phyloP scores from a whole-genome alignment of 106 monocot species.

The Alisma plantagoaquatica region DNA sequence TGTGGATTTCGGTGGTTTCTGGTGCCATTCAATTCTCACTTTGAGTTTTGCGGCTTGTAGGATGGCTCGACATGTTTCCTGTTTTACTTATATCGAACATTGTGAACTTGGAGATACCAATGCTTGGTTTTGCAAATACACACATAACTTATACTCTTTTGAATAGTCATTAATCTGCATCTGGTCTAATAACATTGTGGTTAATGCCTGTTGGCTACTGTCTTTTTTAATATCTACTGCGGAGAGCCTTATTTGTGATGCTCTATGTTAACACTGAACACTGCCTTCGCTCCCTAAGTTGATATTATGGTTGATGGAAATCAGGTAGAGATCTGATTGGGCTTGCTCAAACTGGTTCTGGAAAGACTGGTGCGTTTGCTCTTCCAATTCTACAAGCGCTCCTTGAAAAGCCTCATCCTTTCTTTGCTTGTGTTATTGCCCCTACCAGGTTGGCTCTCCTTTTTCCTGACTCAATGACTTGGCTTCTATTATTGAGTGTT shows the following conservation, averaged over 20 bases:
- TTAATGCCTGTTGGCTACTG: no score
- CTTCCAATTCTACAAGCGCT: conserved; percentile 79
- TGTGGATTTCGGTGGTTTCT: neutral
- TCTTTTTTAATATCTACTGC: no score
- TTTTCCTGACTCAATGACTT: neutral
- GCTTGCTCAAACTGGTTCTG: conserved; percentile 77
- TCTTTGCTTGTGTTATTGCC: conserved; percentile 75
- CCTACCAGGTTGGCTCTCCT: conserved; percentile 54
- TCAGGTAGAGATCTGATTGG: conserved; percentile 80
- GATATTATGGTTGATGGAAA: neutral
- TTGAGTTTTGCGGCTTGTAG: neutral
- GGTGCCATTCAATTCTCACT: neutral
- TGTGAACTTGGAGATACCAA: no score
- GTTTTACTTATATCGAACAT: no score
- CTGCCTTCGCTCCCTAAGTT: neutral
- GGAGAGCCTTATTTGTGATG: neutral
- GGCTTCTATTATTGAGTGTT: neutral
- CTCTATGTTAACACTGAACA: neutral
- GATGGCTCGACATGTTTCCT: no score
- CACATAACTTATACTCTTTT: no score
- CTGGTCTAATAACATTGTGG: no score
- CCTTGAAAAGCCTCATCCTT: conserved; percentile 40
- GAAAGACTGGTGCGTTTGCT: conserved; percentile 93
- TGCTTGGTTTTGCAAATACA: neutral
- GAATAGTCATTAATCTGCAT: no score